Evolutionary conservation across 345 rosid genomes (phyloP).

Genomic region (Boechera retrofracta): DNA sequence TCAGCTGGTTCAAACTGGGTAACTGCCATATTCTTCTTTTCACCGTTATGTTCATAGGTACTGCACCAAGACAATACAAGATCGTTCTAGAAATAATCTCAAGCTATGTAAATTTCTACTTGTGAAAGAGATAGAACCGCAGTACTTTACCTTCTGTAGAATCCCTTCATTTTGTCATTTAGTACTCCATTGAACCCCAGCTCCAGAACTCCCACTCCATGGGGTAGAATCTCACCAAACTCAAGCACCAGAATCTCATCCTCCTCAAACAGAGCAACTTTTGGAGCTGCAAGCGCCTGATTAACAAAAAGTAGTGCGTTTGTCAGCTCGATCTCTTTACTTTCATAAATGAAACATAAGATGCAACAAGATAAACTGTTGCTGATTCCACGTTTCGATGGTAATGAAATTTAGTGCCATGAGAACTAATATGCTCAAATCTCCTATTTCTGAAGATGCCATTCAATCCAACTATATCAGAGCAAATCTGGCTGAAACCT

Average conservation of each 20-base stretch:
- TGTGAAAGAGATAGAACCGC: neutral
- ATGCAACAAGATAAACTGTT: neutral
- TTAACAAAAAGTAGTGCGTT: conserved; percentile 1
- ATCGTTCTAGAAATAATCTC: neutral
- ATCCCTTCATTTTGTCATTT: conserved; percentile 90
- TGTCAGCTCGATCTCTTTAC: neutral
- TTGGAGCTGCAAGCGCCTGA: conserved; percentile 64
- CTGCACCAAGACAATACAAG: conserved; percentile 48
- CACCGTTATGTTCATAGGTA: conserved; percentile 75
- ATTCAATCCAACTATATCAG: neutral
- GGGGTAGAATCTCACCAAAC: conserved; percentile 65
- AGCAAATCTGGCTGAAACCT: no score
- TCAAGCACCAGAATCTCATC: conserved; percentile 87
- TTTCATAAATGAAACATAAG: neutral
- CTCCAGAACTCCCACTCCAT: conserved; percentile 70
- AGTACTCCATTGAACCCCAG: conserved; percentile 69
- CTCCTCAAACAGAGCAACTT: conserved; percentile 56
- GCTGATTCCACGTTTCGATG: neutral
- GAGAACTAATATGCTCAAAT: neutral
- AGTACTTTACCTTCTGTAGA: conserved; percentile 70
- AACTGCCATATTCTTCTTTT: conserved; percentile 97
- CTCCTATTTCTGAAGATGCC: neutral
- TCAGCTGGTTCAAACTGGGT: conserved; percentile 98
- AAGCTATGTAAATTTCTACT: neutral
- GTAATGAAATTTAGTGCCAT: neutral